A percentile compares a stretch with the other conserved stretches of the same genome.
These are phyloP conservation scores for Echium plantagineum DNA, from an alignment of 257 asterid genomes.

Conservation along the genomic window DNA sequence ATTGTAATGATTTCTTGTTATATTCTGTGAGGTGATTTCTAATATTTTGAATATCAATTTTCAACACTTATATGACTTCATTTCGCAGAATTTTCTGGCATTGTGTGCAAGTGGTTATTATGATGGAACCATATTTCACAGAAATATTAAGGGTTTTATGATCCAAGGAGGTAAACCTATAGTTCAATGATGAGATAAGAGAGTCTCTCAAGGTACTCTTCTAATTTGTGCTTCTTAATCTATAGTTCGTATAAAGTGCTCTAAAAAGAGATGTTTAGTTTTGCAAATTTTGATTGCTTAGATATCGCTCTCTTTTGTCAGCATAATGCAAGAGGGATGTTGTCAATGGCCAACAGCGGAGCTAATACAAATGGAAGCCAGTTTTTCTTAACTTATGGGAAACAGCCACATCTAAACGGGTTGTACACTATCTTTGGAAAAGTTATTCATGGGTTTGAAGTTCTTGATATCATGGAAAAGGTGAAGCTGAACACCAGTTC, in stretches of 20 bases:
- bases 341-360: constrained; percentile 94
- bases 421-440: constrained; percentile 83
- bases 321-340: constrained; percentile 96
- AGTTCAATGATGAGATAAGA: constrained; percentile 82
- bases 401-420: constrained; percentile 93
- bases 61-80: neutral
- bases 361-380: constrained; percentile 97
- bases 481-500: constrained; percentile 17
- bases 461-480: constrained; percentile 97
- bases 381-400: constrained; percentile 71
- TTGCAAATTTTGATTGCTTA: neutral
- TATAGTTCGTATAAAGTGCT: too few relatives aligned
- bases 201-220: constrained; percentile 85
- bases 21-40: neutral
- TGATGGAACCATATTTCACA: constrained; percentile 88
- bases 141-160: constrained; percentile 93
- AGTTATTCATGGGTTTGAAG: constrained; percentile 94
- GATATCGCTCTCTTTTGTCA: constrained; percentile 15
- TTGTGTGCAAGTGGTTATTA: constrained; percentile 85
- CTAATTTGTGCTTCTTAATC: neutral
- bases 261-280: neutral
- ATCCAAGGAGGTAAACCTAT: constrained; percentile 99
- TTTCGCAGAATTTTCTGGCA: constrained; percentile 77
- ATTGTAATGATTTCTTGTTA: too few relatives aligned
- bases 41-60: neutral